Percentiles rank a stretch among this genome's conserved stretches.
Conservation (phyloP, 192 early-diverging fungal species). For the Phycomyces blakesleeanus region DNA sequence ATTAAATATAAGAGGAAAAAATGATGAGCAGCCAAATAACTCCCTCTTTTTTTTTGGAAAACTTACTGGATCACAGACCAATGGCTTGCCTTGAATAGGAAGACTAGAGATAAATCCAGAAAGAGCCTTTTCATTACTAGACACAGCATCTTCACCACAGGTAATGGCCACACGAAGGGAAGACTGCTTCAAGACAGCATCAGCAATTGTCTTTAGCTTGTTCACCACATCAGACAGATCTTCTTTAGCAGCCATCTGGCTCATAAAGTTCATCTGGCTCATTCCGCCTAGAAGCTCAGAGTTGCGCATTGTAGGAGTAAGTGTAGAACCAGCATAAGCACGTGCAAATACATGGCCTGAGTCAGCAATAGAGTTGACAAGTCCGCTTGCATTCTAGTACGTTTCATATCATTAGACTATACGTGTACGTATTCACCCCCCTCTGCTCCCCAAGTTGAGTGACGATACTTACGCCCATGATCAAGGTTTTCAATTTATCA, state of each 20-base stretch:
- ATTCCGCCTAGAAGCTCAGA: constrained; percentile 54
- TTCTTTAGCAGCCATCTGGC: constrained; percentile 60
- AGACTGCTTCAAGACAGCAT: constrained; percentile 42
- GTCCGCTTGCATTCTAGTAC: constrained; percentile 58
- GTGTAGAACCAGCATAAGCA: constrained; percentile 59
- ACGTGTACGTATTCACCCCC: background rate
- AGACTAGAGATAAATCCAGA: constrained; percentile 41
- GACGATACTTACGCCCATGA: constrained; percentile 48
- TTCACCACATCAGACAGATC: constrained; percentile 60
- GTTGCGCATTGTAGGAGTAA: constrained; percentile 51
- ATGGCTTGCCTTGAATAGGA: constrained; percentile 10
- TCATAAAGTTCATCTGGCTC: constrained; percentile 80
- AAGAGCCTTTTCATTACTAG: constrained; percentile 41
- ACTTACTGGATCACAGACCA: constrained; percentile 9
- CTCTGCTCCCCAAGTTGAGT: background rate
- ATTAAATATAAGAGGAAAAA: too few species aligned
- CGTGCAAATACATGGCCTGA: constrained; percentile 82
- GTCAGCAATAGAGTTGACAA: constrained; percentile 77
- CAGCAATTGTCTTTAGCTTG: constrained; percentile 52
- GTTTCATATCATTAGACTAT: too few species aligned
- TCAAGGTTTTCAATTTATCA: constrained; percentile 72
- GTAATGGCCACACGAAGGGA: constrained; percentile 48
- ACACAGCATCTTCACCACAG: constrained; percentile 48
- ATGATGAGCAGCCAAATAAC: too few species aligned
- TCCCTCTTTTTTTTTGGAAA: constrained; percentile 1